phyloP scores from a whole-genome alignment of 805 yeast species.

The Wickerhamomyces xylosicus region DNA sequence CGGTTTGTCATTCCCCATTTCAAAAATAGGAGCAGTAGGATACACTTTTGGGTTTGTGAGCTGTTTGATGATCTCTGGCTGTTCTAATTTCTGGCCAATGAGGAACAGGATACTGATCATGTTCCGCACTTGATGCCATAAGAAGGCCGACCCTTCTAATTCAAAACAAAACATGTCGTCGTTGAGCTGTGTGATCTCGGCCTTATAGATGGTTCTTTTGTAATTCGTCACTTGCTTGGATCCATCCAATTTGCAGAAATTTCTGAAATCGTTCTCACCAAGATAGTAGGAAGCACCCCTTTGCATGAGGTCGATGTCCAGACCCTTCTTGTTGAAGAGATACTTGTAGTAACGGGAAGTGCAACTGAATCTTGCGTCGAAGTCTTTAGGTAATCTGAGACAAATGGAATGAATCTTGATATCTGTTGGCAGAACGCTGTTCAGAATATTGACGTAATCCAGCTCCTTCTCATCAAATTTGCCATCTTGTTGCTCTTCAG shows the following conservation, averaged over 20 bases:
- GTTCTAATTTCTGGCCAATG: conserved; percentile 72
- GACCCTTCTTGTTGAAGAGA: conserved; percentile 42
- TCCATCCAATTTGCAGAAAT: conserved; percentile 91
- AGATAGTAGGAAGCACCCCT: conserved; percentile 50
- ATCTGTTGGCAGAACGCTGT: conserved; percentile 71
- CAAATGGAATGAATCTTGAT: conserved; percentile 77
- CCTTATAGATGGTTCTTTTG: conserved; percentile 46
- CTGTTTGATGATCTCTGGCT: conserved; percentile 42
- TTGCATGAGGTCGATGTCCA: conserved; percentile 60
- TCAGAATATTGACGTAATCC: conserved; percentile 66
- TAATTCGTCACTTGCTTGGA: conserved; percentile 84
- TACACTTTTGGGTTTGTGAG: conserved; percentile 45
- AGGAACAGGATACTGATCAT: conserved; percentile 80
- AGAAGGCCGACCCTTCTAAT: conserved; percentile 77
- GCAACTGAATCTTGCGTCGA: conserved; percentile 93
- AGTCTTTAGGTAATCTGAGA: conserved; percentile 69
- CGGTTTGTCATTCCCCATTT: conserved; percentile 87
- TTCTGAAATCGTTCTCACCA: conserved; percentile 86
- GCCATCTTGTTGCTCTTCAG: conserved; percentile 51
- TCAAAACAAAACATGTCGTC: conserved; percentile 52
- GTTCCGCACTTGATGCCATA: conserved; percentile 97
- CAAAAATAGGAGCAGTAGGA: conserved; percentile 70
- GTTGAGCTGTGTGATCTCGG: conserved; percentile 32
- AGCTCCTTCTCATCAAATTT: conserved; percentile 56
- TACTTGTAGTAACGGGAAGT: conserved; percentile 78